phyloP scores from a whole-genome alignment of 768 basidiomycete genomes.

The Dacryopinax spathularia region DNA sequence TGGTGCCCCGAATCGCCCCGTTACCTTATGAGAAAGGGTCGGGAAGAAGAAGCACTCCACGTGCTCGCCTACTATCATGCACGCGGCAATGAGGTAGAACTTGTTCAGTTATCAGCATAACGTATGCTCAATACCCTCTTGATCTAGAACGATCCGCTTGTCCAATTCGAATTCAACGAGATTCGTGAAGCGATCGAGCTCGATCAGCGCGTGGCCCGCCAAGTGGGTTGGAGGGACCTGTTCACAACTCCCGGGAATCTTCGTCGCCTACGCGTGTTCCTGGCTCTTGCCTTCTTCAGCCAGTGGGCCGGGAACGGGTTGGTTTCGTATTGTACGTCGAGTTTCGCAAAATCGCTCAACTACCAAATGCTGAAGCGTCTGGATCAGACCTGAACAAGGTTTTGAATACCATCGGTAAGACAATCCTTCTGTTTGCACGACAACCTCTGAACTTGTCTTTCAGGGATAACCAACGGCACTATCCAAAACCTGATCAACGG shows the following conservation, averaged over 20 bases:
- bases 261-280: slow-evolving; percentile 40
- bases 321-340: slow-evolving; percentile 18
- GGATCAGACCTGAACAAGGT: slow-evolving; percentile 38
- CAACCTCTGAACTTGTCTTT: slow-evolving; percentile 1
- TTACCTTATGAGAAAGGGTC: slow-evolving; percentile 65
- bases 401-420: slow-evolving; percentile 36
- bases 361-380: too few relatives aligned
- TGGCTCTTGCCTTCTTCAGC: slow-evolving; percentile 46
- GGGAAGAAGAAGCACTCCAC: slow-evolving; percentile 50
- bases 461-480: slow-evolving; percentile 30
- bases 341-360: too few relatives aligned
- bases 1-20: slow-evolving; percentile 74
- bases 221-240: slow-evolving; percentile 34
- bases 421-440: slow-evolving; percentile 6
- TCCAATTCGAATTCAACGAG: slow-evolving; percentile 17
- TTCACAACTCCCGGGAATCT: slow-evolving; percentile 40
- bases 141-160: slow-evolving; percentile 31
- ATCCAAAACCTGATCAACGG: slow-evolving; percentile 39
- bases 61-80: slow-evolving; percentile 74
- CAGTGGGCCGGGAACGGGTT: slow-evolving; percentile 38
- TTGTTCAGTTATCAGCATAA: slow-evolving; percentile 7
- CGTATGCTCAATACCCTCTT: slow-evolving; percentile 14
- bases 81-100: slow-evolving; percentile 40
- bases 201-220: slow-evolving; percentile 16
- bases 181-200: slow-evolving; percentile 22